Evolutionary conservation across 2,329 filamentous ascomycete genomes (phyloP).

Genomic region (Trichoderma asperellum): DNA sequence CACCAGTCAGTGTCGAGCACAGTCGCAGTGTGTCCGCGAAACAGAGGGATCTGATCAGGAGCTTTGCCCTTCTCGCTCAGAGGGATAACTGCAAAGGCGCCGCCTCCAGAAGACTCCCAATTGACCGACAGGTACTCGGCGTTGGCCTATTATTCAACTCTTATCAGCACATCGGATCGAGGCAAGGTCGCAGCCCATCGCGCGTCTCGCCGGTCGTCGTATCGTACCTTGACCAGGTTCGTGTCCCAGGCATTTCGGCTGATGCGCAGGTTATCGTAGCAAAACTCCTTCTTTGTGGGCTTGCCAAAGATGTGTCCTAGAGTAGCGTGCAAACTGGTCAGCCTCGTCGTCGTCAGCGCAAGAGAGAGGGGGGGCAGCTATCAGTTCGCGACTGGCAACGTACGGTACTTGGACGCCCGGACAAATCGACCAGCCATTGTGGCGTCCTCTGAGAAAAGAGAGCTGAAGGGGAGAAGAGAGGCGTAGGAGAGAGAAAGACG

Average conservation of each 20-base stretch:
- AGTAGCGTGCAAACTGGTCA: conserved; percentile 36
- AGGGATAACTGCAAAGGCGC: conserved; percentile 95
- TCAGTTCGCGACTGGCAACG: conserved; percentile 41
- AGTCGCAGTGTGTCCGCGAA: conserved; percentile 92
- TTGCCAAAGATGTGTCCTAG: conserved; percentile 98
- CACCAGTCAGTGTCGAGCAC: conserved; percentile 98
- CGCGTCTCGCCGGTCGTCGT: conserved; percentile 33
- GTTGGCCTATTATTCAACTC: conserved; percentile 68
- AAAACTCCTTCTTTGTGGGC: conserved; percentile 92
- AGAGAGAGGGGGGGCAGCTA: conserved; percentile 34
- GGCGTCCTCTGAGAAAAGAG: conserved; percentile 31
- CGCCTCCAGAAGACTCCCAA: conserved; percentile 95
- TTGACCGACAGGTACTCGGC: conserved; percentile 96
- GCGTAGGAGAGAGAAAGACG: conserved; percentile 22
- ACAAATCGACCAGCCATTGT: conserved; percentile 68
- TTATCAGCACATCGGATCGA: conserved; percentile 30
- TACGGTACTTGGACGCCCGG: conserved; percentile 71
- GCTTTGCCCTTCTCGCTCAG: conserved; percentile 86
- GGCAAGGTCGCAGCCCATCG: background rate
- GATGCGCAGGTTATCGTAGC: conserved; percentile 97
- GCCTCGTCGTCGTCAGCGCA: conserved; percentile 30
- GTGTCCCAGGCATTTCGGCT: conserved; percentile 99
- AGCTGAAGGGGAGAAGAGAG: conserved; percentile 28
- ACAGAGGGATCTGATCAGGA: conserved; percentile 90
- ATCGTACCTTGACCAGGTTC: conserved; percentile 87